These are phyloP conservation scores for Chlorociboria aeruginascens DNA, from an alignment of 495 filamentous ascomycete genomes.

Conservation along the genomic window DNA sequence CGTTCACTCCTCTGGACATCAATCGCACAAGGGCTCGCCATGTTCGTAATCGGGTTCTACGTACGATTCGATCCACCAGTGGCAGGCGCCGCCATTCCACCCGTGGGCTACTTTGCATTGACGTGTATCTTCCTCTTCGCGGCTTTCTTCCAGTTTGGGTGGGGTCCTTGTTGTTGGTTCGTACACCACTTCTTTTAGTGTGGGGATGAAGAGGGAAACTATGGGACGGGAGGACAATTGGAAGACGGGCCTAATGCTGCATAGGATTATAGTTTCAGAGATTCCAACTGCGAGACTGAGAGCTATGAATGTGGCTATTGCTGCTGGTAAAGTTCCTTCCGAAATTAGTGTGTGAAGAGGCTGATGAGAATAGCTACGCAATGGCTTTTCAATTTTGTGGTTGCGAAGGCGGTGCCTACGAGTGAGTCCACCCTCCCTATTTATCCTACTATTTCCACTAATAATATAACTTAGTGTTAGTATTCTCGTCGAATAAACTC, in stretches of 20 bases:
- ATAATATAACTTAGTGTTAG: too few relatives aligned
- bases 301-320: slow-evolving; percentile 57
- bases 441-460: too few relatives aligned
- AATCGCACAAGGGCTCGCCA: slow-evolving; percentile 54
- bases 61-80: slow-evolving; percentile 56
- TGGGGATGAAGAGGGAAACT: too few relatives aligned
- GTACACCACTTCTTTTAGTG: too few relatives aligned
- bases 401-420: slow-evolving; percentile 44
- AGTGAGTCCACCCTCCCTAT: too few relatives aligned
- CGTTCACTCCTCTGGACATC: slow-evolving; percentile 54
- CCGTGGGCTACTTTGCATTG: slow-evolving; percentile 53
- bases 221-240: too few relatives aligned
- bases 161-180: slow-evolving; percentile 65
- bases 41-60: slow-evolving; percentile 78
- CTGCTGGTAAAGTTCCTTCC: slow-evolving; percentile 25
- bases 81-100: slow-evolving; percentile 34
- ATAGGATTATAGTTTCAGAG: slow-evolving; percentile 51
- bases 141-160: slow-evolving; percentile 66
- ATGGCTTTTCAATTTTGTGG: slow-evolving; percentile 62
- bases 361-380: slow-evolving; percentile 36
- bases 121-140: slow-evolving; percentile 66
- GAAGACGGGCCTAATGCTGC: too few relatives aligned
- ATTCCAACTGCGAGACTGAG: slow-evolving; percentile 63
- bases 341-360: not conserved
- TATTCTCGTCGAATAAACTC: too few relatives aligned